These are phyloP conservation scores for Anisodus tanguticus DNA, from an alignment of 257 asterid species.

Conservation along the genomic window DNA sequence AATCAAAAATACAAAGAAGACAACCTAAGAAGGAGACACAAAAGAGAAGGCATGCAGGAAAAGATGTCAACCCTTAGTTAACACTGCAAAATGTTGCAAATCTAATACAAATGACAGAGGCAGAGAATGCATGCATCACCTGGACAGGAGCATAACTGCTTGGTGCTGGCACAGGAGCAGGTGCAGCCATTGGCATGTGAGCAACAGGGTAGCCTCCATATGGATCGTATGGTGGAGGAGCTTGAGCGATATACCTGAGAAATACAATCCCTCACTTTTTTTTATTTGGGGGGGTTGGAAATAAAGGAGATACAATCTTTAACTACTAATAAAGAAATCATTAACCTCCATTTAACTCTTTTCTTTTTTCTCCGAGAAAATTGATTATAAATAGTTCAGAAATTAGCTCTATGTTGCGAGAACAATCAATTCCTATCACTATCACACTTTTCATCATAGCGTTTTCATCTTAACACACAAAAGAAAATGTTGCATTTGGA, in stretches of 20 bases:
- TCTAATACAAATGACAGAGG: background rate
- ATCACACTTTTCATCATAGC: slow-evolving; percentile 7
- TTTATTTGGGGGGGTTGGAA: background rate
- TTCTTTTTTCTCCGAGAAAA: background rate
- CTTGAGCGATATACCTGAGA: slow-evolving; percentile 85
- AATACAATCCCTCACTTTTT: slow-evolving; percentile 1
- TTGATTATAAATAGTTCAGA: background rate
- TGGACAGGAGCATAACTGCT: slow-evolving; percentile 95
- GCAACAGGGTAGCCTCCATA: slow-evolving; percentile 90
- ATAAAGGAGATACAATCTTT: slow-evolving; percentile 21
- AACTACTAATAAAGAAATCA: background rate
- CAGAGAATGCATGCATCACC: slow-evolving; percentile 48
- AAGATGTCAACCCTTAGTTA: background rate
- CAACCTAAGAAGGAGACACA: background rate
- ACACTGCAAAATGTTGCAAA: background rate
- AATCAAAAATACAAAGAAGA: background rate
- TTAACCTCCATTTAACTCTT: slow-evolving; percentile 12
- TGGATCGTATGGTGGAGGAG: slow-evolving; percentile 94
- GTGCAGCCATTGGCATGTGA: slow-evolving; percentile 82
- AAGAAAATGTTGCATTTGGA: slow-evolving; percentile 7
- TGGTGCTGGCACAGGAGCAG: slow-evolving; percentile 88
- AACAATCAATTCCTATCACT: background rate
- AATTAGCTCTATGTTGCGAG: background rate
- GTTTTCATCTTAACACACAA: background rate
- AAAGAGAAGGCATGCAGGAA: slow-evolving; percentile 9